Percentiles rank a stretch among this genome's conserved stretches.
These are phyloP conservation scores for Aspergillus coremiiformis DNA, from an alignment of 495 filamentous ascomycete genomes.

Conservation along the genomic window DNA sequence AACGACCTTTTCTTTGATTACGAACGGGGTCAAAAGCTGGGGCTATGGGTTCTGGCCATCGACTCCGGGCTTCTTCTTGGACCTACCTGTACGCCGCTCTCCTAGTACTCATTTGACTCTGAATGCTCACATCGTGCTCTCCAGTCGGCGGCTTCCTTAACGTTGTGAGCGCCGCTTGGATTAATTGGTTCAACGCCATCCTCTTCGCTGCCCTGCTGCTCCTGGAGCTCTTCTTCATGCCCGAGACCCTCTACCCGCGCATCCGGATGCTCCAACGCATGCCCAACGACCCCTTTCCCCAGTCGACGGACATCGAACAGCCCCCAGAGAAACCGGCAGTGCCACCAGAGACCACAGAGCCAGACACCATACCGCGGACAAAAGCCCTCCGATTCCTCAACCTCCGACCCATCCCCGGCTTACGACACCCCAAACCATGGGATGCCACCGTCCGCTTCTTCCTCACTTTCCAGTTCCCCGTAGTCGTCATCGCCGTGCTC, in stretches of 20 bases:
- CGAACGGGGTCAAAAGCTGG: conserved; percentile 54
- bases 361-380: conserved; percentile 32
- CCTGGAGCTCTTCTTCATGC: conserved; percentile 47
- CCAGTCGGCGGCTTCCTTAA: conserved; percentile 51
- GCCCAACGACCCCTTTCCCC: conserved; percentile 5
- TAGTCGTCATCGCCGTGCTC: conserved; percentile 39
- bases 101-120: not conserved
- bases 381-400: conserved; percentile 46
- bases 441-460: conserved; percentile 42
- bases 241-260: conserved; percentile 56
- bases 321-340: not conserved
- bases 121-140: not conserved
- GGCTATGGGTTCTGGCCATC: conserved; percentile 54
- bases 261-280: conserved; percentile 40
- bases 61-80: conserved; percentile 51
- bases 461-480: conserved; percentile 42
- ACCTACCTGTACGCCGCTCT: conserved; percentile 29
- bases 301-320: conserved; percentile 25
- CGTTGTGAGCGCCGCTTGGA: conserved; percentile 45
- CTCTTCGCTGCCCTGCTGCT: conserved; percentile 46
- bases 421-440: conserved; percentile 47
- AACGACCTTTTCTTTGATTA: conserved; percentile 53
- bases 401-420: conserved; percentile 43
- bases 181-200: conserved; percentile 54
- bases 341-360: not conserved